Evolutionary conservation across 331 rosid species (phyloP).

Genomic region (Stylosanthes scabra): DNA sequence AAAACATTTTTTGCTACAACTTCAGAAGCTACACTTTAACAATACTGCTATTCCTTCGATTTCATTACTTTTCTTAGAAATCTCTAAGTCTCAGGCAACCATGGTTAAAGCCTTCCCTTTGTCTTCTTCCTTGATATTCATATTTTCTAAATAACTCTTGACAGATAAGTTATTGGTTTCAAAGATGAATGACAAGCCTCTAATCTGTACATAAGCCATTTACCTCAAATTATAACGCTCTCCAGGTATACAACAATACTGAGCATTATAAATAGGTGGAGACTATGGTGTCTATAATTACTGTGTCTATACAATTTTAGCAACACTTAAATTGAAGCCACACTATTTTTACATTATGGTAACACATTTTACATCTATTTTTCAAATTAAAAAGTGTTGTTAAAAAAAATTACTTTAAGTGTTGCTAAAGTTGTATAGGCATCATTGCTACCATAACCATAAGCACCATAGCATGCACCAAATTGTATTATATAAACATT

Average conservation of each 20-base stretch:
- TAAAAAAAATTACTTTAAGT: too few species aligned
- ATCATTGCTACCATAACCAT: too few species aligned
- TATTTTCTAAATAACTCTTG: constrained; percentile 48
- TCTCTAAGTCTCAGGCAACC: constrained; percentile 39
- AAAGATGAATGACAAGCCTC: constrained; percentile 70
- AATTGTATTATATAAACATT: not conserved
- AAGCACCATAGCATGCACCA: too few species aligned
- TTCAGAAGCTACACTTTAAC: constrained; percentile 23
- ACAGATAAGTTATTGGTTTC: constrained; percentile 60
- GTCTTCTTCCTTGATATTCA: constrained; percentile 27
- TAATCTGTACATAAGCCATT: constrained; percentile 64
- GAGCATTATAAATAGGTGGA: constrained; percentile 8
- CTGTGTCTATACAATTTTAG: too few species aligned
- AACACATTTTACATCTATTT: too few species aligned
- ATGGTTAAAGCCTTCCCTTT: constrained; percentile 34
- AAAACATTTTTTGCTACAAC: too few species aligned
- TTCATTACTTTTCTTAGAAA: constrained; percentile 27
- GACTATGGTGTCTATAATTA: too few species aligned
- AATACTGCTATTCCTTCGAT: not conserved
- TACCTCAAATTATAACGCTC: constrained; percentile 21
- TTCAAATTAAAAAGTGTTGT: too few species aligned
- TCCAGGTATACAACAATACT: constrained; percentile 7
- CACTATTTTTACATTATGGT: too few species aligned
- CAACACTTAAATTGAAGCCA: too few species aligned
- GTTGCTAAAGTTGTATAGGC: too few species aligned